Percentiles rank a stretch among this genome's conserved stretches.
phyloP scores from a whole-genome alignment of 2,329 filamentous ascomycete genomes.

The Graphilbum sp. region DNA sequence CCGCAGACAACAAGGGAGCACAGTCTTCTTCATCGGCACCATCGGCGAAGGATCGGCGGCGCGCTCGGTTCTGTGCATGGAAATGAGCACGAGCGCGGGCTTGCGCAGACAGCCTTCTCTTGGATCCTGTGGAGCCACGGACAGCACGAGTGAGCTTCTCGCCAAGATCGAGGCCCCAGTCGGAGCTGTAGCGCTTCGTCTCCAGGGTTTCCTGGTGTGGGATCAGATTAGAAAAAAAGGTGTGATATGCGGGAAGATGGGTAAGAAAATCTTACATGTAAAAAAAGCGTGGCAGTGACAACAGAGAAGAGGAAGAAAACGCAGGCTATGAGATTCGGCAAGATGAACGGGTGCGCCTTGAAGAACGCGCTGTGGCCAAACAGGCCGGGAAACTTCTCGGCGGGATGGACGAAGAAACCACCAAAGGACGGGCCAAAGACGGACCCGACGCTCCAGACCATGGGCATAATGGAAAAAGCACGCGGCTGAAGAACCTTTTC shows the following conservation, averaged over 20 bases:
- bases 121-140: slow-evolving; percentile 6
- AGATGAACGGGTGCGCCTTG: slow-evolving; percentile 59
- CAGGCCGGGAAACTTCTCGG: slow-evolving; percentile 52
- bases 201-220: slow-evolving; percentile 67
- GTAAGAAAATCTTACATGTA: slow-evolving; percentile 33
- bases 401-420: slow-evolving; percentile 70
- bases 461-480: slow-evolving; percentile 86
- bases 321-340: slow-evolving; percentile 70
- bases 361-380: slow-evolving; percentile 56
- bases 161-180: slow-evolving; percentile 64
- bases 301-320: slow-evolving; percentile 66
- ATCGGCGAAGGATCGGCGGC: slow-evolving; percentile 33
- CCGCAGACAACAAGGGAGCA: slow-evolving; percentile 31
- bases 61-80: slow-evolving; percentile 14
- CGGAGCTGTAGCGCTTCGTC: slow-evolving; percentile 46
- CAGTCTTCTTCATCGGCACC: slow-evolving; percentile 40
- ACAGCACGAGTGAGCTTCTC: slow-evolving; percentile 36
- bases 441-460: slow-evolving; percentile 74
- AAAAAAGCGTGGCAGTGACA: slow-evolving; percentile 56
- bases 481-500: slow-evolving; percentile 72
- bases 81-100: slow-evolving; percentile 1
- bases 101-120: background rate
- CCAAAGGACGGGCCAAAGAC: slow-evolving; percentile 75
- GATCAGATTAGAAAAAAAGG: background rate
- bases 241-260: background rate